Evolutionary conservation across 371 early-diverging fungal genomes (phyloP), one percentile per base, ranked within the genome.

Genomic region (Homolaphlyctis polyrhiza): DNA sequence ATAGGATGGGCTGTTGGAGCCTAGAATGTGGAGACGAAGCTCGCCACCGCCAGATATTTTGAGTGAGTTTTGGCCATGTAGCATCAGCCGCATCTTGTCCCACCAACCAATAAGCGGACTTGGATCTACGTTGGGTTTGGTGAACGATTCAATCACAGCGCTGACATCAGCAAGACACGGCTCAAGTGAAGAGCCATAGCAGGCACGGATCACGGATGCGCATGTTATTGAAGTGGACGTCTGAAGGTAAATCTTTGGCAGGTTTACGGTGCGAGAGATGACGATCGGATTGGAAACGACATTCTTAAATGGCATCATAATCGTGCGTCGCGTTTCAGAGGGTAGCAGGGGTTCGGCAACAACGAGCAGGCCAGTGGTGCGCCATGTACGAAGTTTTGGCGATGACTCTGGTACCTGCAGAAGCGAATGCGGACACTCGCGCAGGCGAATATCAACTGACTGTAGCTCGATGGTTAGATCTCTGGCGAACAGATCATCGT

Each of bases 61-160:
- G 4, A 88, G 71, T 32, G 70, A 73, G 35, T 81, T 72, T 21
- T 66, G 64, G 13, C 88, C 85, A 66, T 91, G 91, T 33, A 88
- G 67, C 48, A 89, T 80, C 1, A 89, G 61, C 6, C 91, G 72
- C 29, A 89, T 65, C 64, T 89, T 89, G 66, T 91, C 91, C 91
- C 91, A 91, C 73, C 89, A 88, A 0, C 89, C 89, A 32, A 87
- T 67, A 4, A 83, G 85, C 6, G 80, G 77, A 29, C 85, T 85
- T 2, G 88, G 89, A 73, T 89, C 88, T 0, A 83, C 79, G 28
- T 83, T 84, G 5, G 87, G 82, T 11, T 80, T 76, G 8, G 89
- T 87, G 48, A 91, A 77, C 0, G 70, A 67, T 36, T 89, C 91
- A 27, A 89, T 65, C 0, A 83, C 76, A 4, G 82, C 75, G 8